Conservation (phyloP, 2,329 filamentous ascomycete genomes). For the Fusarium tuaranense region DNA sequence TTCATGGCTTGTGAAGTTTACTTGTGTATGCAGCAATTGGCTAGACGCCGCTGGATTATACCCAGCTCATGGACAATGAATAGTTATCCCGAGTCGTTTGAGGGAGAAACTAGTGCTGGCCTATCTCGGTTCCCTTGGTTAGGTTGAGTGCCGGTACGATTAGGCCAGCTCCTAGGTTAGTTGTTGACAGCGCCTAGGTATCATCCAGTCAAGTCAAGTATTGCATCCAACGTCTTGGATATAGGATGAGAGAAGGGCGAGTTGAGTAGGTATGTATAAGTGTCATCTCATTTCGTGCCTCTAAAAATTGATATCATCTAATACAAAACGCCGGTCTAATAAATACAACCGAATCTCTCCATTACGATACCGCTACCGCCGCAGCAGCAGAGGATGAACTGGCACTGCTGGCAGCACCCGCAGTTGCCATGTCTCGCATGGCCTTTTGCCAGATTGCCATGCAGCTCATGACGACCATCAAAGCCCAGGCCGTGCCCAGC, state of each 20-base stretch:
- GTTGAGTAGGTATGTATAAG: not conserved
- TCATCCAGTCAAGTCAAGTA: not conserved
- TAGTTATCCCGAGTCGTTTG: not conserved
- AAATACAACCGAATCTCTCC: not conserved
- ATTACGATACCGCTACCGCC: not conserved
- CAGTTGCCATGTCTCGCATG: constrained; percentile 18
- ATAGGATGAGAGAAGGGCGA: not conserved
- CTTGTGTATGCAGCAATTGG: not conserved
- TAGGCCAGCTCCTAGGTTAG: not conserved
- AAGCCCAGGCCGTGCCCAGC: constrained; percentile 37
- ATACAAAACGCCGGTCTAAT: not conserved
- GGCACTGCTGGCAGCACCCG: constrained; percentile 5
- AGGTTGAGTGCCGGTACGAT: not conserved
- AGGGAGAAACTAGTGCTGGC: not conserved
- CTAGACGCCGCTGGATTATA: constrained; percentile 1
- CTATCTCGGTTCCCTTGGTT: not conserved
- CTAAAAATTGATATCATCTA: constrained; percentile 1
- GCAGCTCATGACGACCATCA: constrained; percentile 45
- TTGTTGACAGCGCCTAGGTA: not conserved
- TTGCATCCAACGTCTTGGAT: not conserved
- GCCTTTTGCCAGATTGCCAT: constrained; percentile 39
- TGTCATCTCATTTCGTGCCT: constrained; percentile 5
- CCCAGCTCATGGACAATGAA: not conserved
- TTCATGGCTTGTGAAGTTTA: not conserved
- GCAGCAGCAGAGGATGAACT: constrained; percentile 1